Evolutionary conservation across 805 yeast genomes (phyloP), one percentile per base, ranked within the genome.

Genomic region (Starmerella tilneyi): DNA sequence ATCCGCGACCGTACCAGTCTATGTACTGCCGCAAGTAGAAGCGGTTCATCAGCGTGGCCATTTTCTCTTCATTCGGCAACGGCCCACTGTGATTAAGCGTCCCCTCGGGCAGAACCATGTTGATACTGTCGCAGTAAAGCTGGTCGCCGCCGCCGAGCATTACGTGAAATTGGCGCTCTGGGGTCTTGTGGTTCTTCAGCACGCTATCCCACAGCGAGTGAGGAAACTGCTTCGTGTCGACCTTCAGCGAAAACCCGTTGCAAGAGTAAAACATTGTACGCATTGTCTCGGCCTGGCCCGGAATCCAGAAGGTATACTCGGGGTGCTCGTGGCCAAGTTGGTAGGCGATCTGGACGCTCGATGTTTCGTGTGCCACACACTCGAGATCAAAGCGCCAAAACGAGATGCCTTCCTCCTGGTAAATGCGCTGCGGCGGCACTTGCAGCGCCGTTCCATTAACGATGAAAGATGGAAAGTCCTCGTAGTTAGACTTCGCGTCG

Each of bases 141-240:
- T 89, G 98, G 64, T 89, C 98, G 26, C 98, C 98, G 43, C 97
- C 97, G 23, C 97, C 97, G 23, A 92, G 68, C 94, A 89, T 88
- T 4, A 85, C 96, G 61, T 89, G 96, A 63, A 84, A 84, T 33
- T 71, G 74, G 31, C 74, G 75, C 32, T 71, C 66, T 6, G 62
- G 55, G 31, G 70, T 67, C 4, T 62, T 55, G 58, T 89, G 96
- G 48, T 76, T 75, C 22, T 72, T 67, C 54, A 88, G 56, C 3
- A 89, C 94, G 59, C 92, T 96, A 31, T 67, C 70, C 97, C 97
- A 89, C 51, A 92, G 63, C 2, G 84, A 79, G 8, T 88, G 84
- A 48, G 78, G 75, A 64, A 78, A 92, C 5, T 62, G 62, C 0
- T 66, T 56, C 1, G 95, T 78, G 44, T 79, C 81, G 0, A 84